Evolutionary conservation across 768 basidiomycete species (phyloP).

Genomic region (Exidia glandulosa): DNA sequence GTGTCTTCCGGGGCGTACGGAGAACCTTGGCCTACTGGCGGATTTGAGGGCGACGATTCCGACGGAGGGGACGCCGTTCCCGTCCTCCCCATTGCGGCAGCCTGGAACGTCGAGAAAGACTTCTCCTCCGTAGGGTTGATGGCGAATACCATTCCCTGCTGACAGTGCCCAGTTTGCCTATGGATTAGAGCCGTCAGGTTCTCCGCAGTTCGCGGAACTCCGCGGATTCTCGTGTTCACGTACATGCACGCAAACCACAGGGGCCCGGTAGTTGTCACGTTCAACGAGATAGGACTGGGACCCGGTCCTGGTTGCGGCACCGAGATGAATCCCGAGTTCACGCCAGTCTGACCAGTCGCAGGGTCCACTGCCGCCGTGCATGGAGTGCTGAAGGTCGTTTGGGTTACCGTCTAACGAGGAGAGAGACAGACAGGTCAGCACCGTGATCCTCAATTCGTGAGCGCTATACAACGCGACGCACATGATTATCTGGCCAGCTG

Average conservation of each 20-base stretch:
- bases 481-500: too few species aligned
- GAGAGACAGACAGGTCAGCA: too few species aligned
- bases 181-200: not conserved
- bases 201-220: too few species aligned
- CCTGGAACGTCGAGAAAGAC: not conserved
- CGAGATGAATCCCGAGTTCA: not conserved
- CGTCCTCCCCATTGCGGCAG: not conserved
- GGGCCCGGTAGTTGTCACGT: not conserved
- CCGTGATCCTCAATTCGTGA: too few species aligned
- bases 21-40: too few species aligned
- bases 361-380: not conserved
- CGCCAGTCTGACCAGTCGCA: too few species aligned
- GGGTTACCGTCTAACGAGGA: not conserved
- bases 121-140: conserved; percentile 33
- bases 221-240: not conserved
- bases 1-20: too few species aligned
- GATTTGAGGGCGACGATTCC: too few species aligned
- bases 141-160: conserved; percentile 30
- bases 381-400: not conserved
- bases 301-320: not conserved
- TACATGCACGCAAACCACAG: not conserved
- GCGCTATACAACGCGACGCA: too few species aligned
- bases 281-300: not conserved
- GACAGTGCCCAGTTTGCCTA: conserved; percentile 1
- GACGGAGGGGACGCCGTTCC: too few species aligned